Conservation (phyloP, 2,329 filamentous ascomycete species). For the Metarhizium robertsii region DNA sequence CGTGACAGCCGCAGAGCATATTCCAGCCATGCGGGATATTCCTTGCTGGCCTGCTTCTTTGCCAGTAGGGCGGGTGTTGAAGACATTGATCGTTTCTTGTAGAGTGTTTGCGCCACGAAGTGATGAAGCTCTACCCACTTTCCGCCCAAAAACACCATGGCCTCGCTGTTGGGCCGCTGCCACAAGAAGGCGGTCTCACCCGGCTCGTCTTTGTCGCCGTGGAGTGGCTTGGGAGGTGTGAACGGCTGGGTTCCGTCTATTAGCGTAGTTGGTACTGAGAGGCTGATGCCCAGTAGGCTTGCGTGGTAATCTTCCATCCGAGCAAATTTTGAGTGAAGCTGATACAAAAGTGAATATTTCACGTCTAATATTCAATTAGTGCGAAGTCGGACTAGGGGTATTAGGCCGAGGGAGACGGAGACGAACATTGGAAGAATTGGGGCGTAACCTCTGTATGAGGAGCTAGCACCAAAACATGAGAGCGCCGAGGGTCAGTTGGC, state of each 20-base stretch:
- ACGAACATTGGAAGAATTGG: slow-evolving; percentile 69
- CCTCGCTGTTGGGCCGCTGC: slow-evolving; percentile 76
- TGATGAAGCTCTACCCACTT: slow-evolving; percentile 82
- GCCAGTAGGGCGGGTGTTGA: slow-evolving; percentile 30
- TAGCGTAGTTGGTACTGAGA: slow-evolving; percentile 60
- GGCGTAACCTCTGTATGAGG: slow-evolving; percentile 71
- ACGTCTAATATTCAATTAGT: slow-evolving; percentile 42
- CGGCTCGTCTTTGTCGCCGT: slow-evolving; percentile 12
- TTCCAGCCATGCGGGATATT: slow-evolving; percentile 68
- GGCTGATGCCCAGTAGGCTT: slow-evolving; percentile 66
- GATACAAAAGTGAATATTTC: slow-evolving; percentile 68
- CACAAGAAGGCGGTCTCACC: slow-evolving; percentile 60
- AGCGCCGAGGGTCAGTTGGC: slow-evolving; percentile 52
- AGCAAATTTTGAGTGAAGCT: slow-evolving; percentile 55
- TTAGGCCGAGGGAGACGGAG: neutral
- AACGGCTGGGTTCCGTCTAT: slow-evolving; percentile 54
- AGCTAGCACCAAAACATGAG: slow-evolving; percentile 78
- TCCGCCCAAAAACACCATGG: slow-evolving; percentile 71
- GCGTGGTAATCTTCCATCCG: slow-evolving; percentile 35
- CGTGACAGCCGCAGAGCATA: slow-evolving; percentile 68
- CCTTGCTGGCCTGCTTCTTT: slow-evolving; percentile 54
- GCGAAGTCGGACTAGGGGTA: neutral
- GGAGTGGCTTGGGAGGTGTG: slow-evolving; percentile 25
- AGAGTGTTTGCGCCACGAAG: slow-evolving; percentile 60
- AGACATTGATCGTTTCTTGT: slow-evolving; percentile 26